Percentiles rank a stretch among this genome's conserved stretches.
Conservation (phyloP, 108 stramenopile genomes). For the Poteriospumella lacustris region DNA sequence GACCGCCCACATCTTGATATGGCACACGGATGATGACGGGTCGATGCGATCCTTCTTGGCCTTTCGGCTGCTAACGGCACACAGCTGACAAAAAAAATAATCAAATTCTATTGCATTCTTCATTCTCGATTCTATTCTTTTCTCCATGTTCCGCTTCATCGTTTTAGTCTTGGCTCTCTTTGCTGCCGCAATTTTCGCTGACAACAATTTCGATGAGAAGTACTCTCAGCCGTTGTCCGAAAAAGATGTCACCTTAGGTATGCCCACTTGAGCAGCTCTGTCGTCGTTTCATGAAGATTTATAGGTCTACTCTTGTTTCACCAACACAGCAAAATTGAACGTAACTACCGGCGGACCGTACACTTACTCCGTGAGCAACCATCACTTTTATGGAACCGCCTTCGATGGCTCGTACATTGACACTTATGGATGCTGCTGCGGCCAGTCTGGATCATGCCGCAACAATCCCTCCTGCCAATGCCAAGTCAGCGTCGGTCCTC, state of each 20-base stretch:
- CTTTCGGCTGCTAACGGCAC: too few species aligned
- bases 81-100: too few species aligned
- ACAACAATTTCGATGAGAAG: not conserved
- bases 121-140: too few species aligned
- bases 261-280: not conserved
- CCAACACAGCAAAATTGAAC: not conserved
- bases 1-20: too few species aligned
- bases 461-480: not conserved
- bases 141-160: too few species aligned
- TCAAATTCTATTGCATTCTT: too few species aligned
- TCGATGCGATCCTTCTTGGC: too few species aligned
- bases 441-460: slow-evolving; percentile 18
- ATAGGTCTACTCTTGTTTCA: not conserved
- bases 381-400: slow-evolving; percentile 3
- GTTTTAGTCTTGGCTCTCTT: not conserved
- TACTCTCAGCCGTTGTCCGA: not conserved
- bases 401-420: slow-evolving; percentile 11
- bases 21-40: too few species aligned
- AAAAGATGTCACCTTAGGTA: not conserved
- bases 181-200: not conserved
- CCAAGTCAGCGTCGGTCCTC: slow-evolving; percentile 1
- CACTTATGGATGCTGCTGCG: not conserved
- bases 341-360: not conserved
- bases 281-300: not conserved
- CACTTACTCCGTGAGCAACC: not conserved